A percentile compares a stretch with the other conserved stretches of the same genome.
Evolutionary conservation across 441 rosid genomes (phyloP).

Genomic region (Adansonia gregorii): DNA sequence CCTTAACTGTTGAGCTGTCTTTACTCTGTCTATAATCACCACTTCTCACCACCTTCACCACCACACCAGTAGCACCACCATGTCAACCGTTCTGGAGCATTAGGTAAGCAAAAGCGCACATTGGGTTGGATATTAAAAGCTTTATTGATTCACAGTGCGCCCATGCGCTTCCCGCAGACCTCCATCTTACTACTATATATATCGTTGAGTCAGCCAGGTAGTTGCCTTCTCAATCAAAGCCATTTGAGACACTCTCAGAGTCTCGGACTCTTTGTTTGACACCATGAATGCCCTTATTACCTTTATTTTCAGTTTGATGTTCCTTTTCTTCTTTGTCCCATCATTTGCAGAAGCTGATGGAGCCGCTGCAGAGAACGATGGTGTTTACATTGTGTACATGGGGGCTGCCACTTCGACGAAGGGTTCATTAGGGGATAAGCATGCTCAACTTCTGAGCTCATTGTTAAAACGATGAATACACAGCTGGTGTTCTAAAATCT

Average conservation of each 20-base stretch:
- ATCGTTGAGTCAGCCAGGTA: neutral
- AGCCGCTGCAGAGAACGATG: conserved; percentile 38
- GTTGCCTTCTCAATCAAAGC: neutral
- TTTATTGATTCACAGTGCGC: conserved; percentile 2
- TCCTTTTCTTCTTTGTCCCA: conserved; percentile 31
- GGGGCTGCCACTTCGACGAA: conserved; percentile 57
- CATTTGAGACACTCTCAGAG: neutral
- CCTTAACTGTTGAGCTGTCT: conserved; percentile 2
- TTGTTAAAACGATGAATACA: conserved; percentile 46
- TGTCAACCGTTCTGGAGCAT: conserved; percentile 1
- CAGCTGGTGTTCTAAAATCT: neutral
- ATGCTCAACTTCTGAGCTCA: conserved; percentile 56
- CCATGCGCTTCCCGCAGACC: neutral
- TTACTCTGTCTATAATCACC: conserved; percentile 19
- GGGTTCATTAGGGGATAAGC: conserved; percentile 39
- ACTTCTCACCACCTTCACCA: conserved; percentile 9
- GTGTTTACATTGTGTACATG: conserved; percentile 78
- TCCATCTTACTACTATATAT: conserved; percentile 23
- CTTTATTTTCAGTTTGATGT: neutral
- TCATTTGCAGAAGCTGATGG: conserved; percentile 19
- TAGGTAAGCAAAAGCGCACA: conserved; percentile 34
- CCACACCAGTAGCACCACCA: conserved; percentile 19
- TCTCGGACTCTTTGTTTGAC: neutral
- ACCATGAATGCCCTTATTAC: conserved; percentile 27
- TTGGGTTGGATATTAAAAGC: conserved; percentile 34